phyloP scores from a whole-genome alignment of 2,329 filamentous ascomycete species.

The Fusarium sp. region DNA sequence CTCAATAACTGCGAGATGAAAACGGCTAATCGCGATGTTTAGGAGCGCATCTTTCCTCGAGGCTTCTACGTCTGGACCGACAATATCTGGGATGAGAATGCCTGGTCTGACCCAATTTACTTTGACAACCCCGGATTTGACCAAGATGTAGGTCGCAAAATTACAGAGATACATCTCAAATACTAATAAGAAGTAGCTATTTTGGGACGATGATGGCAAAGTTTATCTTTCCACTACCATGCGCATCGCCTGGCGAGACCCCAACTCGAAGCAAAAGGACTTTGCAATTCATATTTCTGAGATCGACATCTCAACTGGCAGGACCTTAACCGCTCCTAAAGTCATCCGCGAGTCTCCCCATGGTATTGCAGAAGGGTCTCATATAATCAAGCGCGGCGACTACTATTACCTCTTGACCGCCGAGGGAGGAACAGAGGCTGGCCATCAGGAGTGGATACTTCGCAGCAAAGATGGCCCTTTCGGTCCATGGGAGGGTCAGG shows the following conservation, averaged over 20 bases:
- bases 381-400: constrained; percentile 44
- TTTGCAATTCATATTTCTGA: constrained; percentile 66
- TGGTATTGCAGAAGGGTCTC: constrained; percentile 61
- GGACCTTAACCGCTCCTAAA: constrained; percentile 55
- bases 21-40: background rate
- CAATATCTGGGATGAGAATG: constrained; percentile 65
- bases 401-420: constrained; percentile 49
- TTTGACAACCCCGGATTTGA: constrained; percentile 70
- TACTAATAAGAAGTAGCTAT: constrained; percentile 49
- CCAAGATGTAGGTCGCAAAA: constrained; percentile 56
- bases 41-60: constrained; percentile 64
- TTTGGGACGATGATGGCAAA: constrained; percentile 66
- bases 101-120: constrained; percentile 69
- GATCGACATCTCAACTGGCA: constrained; percentile 60
- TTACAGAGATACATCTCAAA: background rate
- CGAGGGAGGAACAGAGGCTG: constrained; percentile 52
- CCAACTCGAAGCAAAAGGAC: constrained; percentile 62
- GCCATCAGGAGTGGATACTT: constrained; percentile 68
- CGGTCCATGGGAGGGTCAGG: constrained; percentile 65
- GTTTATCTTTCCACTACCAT: constrained; percentile 65
- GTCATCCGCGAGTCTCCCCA: constrained; percentile 57
- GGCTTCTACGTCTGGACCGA: constrained; percentile 69
- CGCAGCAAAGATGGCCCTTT: constrained; percentile 60
- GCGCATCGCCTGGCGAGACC: constrained; percentile 55
- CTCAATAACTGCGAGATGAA: rapidly evolving